Evolutionary conservation across 805 yeast genomes (phyloP).

Genomic region (Candida chauliodis): DNA sequence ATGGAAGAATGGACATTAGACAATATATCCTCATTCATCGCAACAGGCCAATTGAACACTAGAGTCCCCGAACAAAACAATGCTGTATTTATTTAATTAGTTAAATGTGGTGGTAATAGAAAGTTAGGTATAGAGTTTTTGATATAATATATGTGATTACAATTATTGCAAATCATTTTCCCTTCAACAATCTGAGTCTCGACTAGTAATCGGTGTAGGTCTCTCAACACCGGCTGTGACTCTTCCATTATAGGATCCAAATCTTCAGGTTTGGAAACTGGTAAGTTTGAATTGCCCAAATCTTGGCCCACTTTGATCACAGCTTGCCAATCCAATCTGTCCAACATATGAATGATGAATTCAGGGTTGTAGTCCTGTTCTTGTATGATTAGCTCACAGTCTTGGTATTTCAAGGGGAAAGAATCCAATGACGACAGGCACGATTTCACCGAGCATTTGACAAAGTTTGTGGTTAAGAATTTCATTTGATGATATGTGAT

Average conservation of each 20-base stretch:
- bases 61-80: constrained; percentile 77
- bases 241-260: constrained; percentile 53
- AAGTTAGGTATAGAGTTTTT: constrained; percentile 94
- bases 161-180: constrained; percentile 80
- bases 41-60: constrained; percentile 64
- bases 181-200: constrained; percentile 90
- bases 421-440: constrained; percentile 74
- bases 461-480: constrained; percentile 92
- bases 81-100: constrained; percentile 21
- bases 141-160: constrained; percentile 84
- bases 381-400: constrained; percentile 70
- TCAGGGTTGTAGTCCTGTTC: constrained; percentile 81
- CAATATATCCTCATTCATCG: constrained; percentile 57
- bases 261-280: constrained; percentile 57
- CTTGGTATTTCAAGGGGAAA: constrained; percentile 72
- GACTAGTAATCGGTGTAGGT: constrained; percentile 71
- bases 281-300: constrained; percentile 54
- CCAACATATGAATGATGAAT: constrained; percentile 71
- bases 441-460: constrained; percentile 82
- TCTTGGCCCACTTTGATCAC: constrained; percentile 73
- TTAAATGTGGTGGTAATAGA: constrained; percentile 86
- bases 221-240: constrained; percentile 55
- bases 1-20: constrained; percentile 80
- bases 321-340: constrained; percentile 87
- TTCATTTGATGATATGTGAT: constrained; percentile 54